phyloP scores from a whole-genome alignment of 2,329 filamentous ascomycete genomes.

The Coniochaeta hoffmannii region DNA sequence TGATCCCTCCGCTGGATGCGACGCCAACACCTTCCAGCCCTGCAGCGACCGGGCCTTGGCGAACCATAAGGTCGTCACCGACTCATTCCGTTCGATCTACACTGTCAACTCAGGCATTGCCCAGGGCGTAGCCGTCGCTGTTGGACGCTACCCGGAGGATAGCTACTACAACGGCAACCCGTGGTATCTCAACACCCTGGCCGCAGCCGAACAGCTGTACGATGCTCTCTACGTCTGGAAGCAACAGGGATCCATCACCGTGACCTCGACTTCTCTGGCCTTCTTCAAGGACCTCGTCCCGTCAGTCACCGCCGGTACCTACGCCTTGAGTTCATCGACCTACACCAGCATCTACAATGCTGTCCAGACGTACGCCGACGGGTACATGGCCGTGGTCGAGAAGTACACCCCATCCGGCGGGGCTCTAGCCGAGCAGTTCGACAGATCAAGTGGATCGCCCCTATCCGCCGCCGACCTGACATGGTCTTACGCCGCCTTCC shows the following conservation, averaged over 20 bases:
- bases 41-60: slow-evolving; percentile 62
- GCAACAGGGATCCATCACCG: slow-evolving; percentile 50
- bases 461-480: slow-evolving; percentile 61
- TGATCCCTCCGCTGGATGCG: slow-evolving; percentile 58
- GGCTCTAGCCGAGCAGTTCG: slow-evolving; percentile 61
- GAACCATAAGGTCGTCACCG: slow-evolving; percentile 69
- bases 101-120: slow-evolving; percentile 59
- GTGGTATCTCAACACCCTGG: slow-evolving; percentile 72
- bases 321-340: slow-evolving; percentile 35
- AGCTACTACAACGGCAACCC: slow-evolving; percentile 72
- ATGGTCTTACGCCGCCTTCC: slow-evolving; percentile 66
- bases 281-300: slow-evolving; percentile 66
- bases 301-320: slow-evolving; percentile 54
- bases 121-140: slow-evolving; percentile 49
- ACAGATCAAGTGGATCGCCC: slow-evolving; percentile 41
- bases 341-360: slow-evolving; percentile 52
- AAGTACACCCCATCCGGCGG: slow-evolving; percentile 56
- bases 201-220: slow-evolving; percentile 74
- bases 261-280: slow-evolving; percentile 55
- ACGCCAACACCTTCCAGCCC: slow-evolving; percentile 68
- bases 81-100: slow-evolving; percentile 68
- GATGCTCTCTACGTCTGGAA: slow-evolving; percentile 69
- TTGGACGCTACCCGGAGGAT: slow-evolving; percentile 67
- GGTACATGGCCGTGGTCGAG: slow-evolving; percentile 54
- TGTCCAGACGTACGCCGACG: slow-evolving; percentile 50